A percentile compares a stretch with the other conserved stretches of the same genome.
Conservation (phyloP, 371 early-diverging fungal species). For the Mortierella sp. region DNA sequence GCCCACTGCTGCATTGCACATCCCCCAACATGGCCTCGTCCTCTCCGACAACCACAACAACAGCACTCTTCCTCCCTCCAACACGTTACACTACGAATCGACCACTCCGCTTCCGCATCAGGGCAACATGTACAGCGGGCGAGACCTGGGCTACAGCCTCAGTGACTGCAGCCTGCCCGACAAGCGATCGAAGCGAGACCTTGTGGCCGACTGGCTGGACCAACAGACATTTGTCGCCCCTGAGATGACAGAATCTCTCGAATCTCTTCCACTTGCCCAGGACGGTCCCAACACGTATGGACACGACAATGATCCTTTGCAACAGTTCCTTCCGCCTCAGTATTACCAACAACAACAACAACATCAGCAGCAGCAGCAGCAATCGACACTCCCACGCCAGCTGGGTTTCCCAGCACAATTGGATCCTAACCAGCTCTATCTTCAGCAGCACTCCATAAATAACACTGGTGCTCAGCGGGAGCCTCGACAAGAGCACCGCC, state of each 20-base stretch:
- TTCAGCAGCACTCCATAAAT: slow-evolving; percentile 20
- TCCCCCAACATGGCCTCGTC: not conserved
- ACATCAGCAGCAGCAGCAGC: slow-evolving; percentile 18
- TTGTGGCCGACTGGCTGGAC: slow-evolving; percentile 37
- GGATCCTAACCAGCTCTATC: slow-evolving; percentile 11
- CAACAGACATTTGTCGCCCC: slow-evolving; percentile 20
- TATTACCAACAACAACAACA: not conserved
- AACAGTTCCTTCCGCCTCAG: not conserved
- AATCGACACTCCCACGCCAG: not conserved
- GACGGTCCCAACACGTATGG: not conserved
- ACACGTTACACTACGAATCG: slow-evolving; percentile 12
- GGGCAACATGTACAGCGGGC: slow-evolving; percentile 17
- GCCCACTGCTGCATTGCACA: not conserved
- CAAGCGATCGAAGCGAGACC: slow-evolving; percentile 28
- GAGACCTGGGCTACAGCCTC: slow-evolving; percentile 23
- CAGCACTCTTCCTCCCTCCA: slow-evolving; percentile 14
- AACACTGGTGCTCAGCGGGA: slow-evolving; percentile 38
- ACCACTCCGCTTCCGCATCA: not conserved
- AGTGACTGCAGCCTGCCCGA: slow-evolving; percentile 43
- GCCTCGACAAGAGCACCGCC: slow-evolving; percentile 27
- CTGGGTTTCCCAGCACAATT: not conserved
- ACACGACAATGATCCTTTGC: not conserved
- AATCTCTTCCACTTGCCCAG: not conserved
- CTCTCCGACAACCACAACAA: slow-evolving; percentile 8
- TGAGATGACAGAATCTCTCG: not conserved